A percentile compares a stretch with the other conserved stretches of the same genome.
Evolutionary conservation across 2,329 filamentous ascomycete genomes (phyloP).

Genomic region (Harringtonia lauricola): DNA sequence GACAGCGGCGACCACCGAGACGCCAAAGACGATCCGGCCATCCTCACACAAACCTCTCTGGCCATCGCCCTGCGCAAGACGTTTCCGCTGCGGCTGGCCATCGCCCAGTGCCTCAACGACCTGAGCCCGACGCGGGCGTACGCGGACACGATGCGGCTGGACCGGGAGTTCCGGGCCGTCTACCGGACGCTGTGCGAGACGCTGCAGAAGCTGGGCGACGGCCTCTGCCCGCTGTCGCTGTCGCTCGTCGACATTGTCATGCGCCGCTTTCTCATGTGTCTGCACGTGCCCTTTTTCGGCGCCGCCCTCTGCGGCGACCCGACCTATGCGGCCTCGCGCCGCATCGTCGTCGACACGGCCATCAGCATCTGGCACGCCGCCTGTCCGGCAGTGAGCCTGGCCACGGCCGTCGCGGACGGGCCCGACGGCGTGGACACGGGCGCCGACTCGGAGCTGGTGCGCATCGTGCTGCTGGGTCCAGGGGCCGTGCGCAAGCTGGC

Average conservation of each 20-base stretch:
- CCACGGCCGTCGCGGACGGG: no score
- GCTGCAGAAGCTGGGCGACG: slow-evolving; percentile 16
- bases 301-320: slow-evolving; percentile 29
- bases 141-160: slow-evolving; percentile 33
- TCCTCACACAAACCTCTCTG: slow-evolving; percentile 35
- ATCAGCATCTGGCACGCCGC: slow-evolving; percentile 20
- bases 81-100: slow-evolving; percentile 28
- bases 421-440: no score
- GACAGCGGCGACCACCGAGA: no score
- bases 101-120: slow-evolving; percentile 34
- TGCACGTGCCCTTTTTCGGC: slow-evolving; percentile 39
- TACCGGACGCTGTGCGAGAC: slow-evolving; percentile 21
- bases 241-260: slow-evolving; percentile 28
- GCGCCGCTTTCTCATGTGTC: slow-evolving; percentile 35
- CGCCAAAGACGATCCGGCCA: no score
- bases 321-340: slow-evolving; percentile 39
- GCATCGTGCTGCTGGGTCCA: slow-evolving; percentile 27
- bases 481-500: slow-evolving; percentile 30
- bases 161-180: slow-evolving; percentile 28
- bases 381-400: no score
- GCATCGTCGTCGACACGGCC: slow-evolving; percentile 30
- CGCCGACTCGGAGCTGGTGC: slow-evolving; percentile 18
- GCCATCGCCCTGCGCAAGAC: slow-evolving; percentile 33
- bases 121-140: slow-evolving; percentile 31
- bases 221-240: slow-evolving; percentile 22